phyloP scores from a whole-genome alignment of 257 asterid genomes.

The Solanum phureja region DNA sequence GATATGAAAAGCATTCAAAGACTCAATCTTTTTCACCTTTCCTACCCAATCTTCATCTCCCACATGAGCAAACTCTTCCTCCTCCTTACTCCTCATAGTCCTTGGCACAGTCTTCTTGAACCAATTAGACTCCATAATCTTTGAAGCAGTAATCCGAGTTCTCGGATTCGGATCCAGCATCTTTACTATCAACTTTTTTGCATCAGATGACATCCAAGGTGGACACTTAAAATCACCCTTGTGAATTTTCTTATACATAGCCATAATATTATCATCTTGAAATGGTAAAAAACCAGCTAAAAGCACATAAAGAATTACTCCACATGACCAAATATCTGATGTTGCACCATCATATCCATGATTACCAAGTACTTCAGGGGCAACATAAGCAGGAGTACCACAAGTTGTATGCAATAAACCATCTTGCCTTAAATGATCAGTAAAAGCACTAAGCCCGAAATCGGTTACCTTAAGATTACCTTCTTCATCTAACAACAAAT shows the following conservation, averaged over 20 bases:
- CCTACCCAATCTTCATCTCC: background rate
- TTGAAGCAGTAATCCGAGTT: conserved; percentile 35
- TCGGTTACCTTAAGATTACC: conserved; percentile 59
- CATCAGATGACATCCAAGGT: conserved; percentile 58
- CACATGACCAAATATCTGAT: conserved; percentile 70
- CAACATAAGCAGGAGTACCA: conserved; percentile 68
- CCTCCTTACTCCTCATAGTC: conserved; percentile 4
- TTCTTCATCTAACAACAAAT: conserved; percentile 46
- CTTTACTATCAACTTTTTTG: conserved; percentile 32
- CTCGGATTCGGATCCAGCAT: conserved; percentile 57
- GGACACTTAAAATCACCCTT: conserved; percentile 65
- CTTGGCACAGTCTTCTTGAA: conserved; percentile 33
- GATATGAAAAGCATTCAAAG: conserved; percentile 58
- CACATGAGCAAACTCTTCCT: conserved; percentile 9
- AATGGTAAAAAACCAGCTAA: conserved; percentile 58
- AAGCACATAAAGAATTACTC: conserved; percentile 48
- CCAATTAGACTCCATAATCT: conserved; percentile 51
- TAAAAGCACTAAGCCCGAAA: conserved; percentile 52
- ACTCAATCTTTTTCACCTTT: conserved; percentile 31
- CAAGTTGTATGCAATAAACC: conserved; percentile 65
- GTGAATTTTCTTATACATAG: conserved; percentile 48
- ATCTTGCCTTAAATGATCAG: conserved; percentile 53
- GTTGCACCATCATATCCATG: conserved; percentile 58
- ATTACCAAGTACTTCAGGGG: conserved; percentile 65
- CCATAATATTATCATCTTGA: conserved; percentile 46